phyloP scores from a whole-genome alignment of 2,329 filamentous ascomycete genomes.

The Talaromyces sp. region DNA sequence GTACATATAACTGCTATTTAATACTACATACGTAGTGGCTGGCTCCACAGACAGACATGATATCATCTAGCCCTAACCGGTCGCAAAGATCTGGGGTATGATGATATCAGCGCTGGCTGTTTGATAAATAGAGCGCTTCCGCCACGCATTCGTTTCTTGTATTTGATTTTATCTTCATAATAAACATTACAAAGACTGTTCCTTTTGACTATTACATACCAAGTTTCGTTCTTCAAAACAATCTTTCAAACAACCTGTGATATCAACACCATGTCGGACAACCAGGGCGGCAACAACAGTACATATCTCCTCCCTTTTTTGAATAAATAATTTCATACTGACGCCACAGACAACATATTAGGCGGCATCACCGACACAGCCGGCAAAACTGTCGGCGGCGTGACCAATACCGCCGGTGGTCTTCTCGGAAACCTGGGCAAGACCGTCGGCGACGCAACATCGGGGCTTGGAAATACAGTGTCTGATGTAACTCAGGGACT shows the following conservation, averaged over 20 bases:
- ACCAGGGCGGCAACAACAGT: constrained; percentile 2
- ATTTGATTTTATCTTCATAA: background rate
- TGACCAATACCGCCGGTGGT: constrained; percentile 18
- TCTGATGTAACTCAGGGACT: constrained; percentile 17
- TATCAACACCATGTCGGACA: constrained; percentile 4
- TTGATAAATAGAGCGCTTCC: background rate
- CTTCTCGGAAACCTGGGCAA: constrained; percentile 22
- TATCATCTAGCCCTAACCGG: background rate
- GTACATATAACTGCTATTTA: background rate
- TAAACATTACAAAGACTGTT: background rate
- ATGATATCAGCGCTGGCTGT: background rate
- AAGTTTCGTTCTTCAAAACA: background rate
- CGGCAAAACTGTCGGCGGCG: constrained; percentile 20
- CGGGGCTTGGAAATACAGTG: constrained; percentile 25
- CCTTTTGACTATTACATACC: background rate
- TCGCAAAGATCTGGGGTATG: background rate
- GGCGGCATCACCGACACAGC: constrained; percentile 19
- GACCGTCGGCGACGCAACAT: constrained; percentile 18
- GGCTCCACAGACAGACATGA: background rate
- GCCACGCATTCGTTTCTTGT: background rate
- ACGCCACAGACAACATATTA: constrained; percentile 3
- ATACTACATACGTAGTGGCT: background rate
- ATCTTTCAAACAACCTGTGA: background rate
- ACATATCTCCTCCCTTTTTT: background rate
- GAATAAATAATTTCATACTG: too few relatives aligned